phyloP scores from a whole-genome alignment of 2,329 filamentous ascomycete species.

The Fusarium pseudograminearum region DNA sequence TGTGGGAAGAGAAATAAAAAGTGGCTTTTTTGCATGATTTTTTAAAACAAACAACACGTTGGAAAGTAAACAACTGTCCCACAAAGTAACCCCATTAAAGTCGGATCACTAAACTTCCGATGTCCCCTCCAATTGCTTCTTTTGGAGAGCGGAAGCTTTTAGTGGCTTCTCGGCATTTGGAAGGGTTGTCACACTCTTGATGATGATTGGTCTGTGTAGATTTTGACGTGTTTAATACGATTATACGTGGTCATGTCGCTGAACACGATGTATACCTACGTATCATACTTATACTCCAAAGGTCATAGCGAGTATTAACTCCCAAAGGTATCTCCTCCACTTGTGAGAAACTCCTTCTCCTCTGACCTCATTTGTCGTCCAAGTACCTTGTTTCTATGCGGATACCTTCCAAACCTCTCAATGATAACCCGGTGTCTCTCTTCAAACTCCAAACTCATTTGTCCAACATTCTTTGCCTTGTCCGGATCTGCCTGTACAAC shows the following conservation, averaged over 20 bases:
- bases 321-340: conserved; percentile 57
- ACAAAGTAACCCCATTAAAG: background rate
- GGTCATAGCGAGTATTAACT: background rate
- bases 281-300: background rate
- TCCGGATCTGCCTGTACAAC: conserved; percentile 47
- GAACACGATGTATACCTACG: background rate
- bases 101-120: conserved; percentile 24
- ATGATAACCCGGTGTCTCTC: conserved; percentile 64
- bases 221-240: conserved; percentile 11
- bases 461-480: conserved; percentile 43
- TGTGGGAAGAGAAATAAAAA: background rate
- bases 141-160: conserved; percentile 11
- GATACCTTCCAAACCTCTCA: conserved; percentile 68
- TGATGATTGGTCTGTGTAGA: background rate
- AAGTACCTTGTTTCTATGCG: conserved; percentile 66
- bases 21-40: background rate
- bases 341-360: conserved; percentile 63
- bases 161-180: conserved; percentile 26
- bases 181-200: conserved; percentile 10
- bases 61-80: background rate
- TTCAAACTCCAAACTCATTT: conserved; percentile 52
- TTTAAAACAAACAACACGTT: conserved; percentile 5
- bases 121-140: conserved; percentile 4
- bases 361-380: conserved; percentile 62
- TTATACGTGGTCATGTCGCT: background rate